Percentiles rank a stretch among this genome's conserved stretches.
Evolutionary conservation across 495 filamentous ascomycete species (phyloP).

Genomic region (Penicillium simplicissimum): DNA sequence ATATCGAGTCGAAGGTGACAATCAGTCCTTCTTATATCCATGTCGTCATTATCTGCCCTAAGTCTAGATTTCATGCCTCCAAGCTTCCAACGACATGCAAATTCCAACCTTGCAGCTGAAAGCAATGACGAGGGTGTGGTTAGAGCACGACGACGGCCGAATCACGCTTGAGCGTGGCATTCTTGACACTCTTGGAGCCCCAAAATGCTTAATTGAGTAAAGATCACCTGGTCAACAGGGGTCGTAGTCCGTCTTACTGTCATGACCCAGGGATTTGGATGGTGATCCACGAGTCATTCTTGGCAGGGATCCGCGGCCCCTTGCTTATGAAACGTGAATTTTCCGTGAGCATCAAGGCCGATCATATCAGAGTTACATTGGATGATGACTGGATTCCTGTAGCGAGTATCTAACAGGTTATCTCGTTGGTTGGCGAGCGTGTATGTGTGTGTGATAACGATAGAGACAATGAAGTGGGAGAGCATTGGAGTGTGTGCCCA

Average conservation of each 20-base stretch:
- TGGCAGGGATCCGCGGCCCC: not conserved
- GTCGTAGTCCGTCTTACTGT: not conserved
- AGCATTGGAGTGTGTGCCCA: not conserved
- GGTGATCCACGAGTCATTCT: constrained; percentile 2
- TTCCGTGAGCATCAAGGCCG: not conserved
- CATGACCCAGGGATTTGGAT: not conserved
- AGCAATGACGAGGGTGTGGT: not conserved
- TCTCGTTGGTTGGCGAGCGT: not conserved
- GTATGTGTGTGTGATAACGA: not conserved
- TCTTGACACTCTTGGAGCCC: not conserved
- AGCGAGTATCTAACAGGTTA: not conserved
- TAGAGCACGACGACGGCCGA: not conserved
- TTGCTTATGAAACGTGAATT: constrained; percentile 3
- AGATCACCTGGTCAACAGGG: not conserved
- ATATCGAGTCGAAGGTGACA: not conserved
- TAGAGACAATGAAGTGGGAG: not conserved
- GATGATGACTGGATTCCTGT: not conserved
- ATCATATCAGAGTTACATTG: constrained; percentile 1
- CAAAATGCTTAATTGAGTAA: not conserved
- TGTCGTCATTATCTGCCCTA: not conserved
- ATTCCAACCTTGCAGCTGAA: not conserved
- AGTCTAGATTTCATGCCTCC: not conserved
- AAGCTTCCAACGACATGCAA: not conserved
- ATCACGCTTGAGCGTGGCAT: not conserved
- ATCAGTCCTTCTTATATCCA: not conserved